These are phyloP conservation scores for Nephelium lappaceum DNA, from an alignment of 345 rosid species.

Conservation along the genomic window DNA sequence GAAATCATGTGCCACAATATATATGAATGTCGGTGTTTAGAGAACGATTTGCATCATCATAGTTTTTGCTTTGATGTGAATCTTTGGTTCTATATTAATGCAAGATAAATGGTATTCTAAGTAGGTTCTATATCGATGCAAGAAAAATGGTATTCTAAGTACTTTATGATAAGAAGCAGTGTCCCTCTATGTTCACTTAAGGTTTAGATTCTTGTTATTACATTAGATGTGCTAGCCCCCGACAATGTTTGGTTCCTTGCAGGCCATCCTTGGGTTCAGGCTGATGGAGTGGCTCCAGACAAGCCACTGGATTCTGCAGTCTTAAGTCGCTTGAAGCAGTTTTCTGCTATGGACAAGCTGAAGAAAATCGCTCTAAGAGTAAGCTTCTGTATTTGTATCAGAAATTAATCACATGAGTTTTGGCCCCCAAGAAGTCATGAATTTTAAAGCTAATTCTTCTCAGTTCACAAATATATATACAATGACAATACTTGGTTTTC, in stretches of 20 bases:
- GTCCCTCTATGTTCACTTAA: background rate
- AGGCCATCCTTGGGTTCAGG: slow-evolving; percentile 93
- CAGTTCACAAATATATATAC: background rate
- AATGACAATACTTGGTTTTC: background rate
- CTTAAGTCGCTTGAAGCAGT: slow-evolving; percentile 68
- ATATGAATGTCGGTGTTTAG: background rate
- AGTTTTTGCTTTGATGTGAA: background rate
- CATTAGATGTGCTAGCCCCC: background rate
- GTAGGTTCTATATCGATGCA: background rate
- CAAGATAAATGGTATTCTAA: background rate
- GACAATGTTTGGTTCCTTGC: slow-evolving; percentile 20
- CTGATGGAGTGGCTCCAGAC: slow-evolving; percentile 79
- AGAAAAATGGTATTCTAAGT: background rate
- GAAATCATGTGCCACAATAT: too few relatives aligned
- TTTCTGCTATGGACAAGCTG: slow-evolving; percentile 83
- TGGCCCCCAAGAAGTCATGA: background rate
- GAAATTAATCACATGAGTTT: background rate
- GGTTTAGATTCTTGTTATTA: background rate
- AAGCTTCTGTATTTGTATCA: slow-evolving; percentile 26
- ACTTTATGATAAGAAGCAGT: background rate
- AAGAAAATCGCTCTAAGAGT: slow-evolving; percentile 86
- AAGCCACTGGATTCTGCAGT: slow-evolving; percentile 82
- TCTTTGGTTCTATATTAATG: background rate
- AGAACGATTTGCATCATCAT: background rate
- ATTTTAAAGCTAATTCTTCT: slow-evolving; percentile 4